Percentiles rank a stretch among this genome's conserved stretches.
Evolutionary conservation across 352 stramenopile genomes (phyloP).

Genomic region (Pythium scleroteichum): DNA sequence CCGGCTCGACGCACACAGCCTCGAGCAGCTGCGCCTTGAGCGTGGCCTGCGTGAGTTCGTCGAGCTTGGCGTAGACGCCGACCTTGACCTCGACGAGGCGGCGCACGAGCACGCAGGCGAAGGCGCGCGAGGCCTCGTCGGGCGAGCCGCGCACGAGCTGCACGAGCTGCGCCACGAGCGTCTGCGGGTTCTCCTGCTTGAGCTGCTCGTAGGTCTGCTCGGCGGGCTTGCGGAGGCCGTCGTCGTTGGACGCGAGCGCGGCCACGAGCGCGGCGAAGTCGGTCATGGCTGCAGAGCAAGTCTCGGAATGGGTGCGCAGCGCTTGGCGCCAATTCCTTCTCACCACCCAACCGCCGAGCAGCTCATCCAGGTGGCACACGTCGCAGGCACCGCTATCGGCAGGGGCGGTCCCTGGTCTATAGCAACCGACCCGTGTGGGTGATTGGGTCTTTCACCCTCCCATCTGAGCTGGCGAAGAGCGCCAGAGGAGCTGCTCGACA

Average conservation of each 20-base stretch:
- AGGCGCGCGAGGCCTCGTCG: constrained; percentile 67
- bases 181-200: constrained; percentile 64
- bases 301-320: constrained; percentile 6
- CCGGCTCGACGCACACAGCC: constrained; percentile 56
- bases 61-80: constrained; percentile 66
- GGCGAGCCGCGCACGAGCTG: constrained; percentile 55
- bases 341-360: constrained; percentile 18
- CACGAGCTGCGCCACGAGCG: constrained; percentile 68
- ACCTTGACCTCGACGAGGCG: constrained; percentile 70
- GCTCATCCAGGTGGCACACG: constrained; percentile 11
- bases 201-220: constrained; percentile 74
- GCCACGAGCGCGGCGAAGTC: constrained; percentile 74
- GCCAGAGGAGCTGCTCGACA: too few species aligned
- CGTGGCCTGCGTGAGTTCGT: constrained; percentile 45
- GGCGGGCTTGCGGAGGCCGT: constrained; percentile 65
- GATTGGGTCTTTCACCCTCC: too few species aligned
- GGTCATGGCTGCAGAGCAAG: constrained; percentile 37
- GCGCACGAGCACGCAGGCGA: constrained; percentile 77
- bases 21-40: constrained; percentile 80
- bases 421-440: constrained; percentile 1
- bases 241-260: constrained; percentile 80
- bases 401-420: not conserved
- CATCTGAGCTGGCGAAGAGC: not conserved
- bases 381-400: constrained; percentile 3
- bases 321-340: constrained; percentile 15